Evolutionary conservation across 1,284 basidiomycete genomes (phyloP).

Genomic region (Cryptococcus sp.): DNA sequence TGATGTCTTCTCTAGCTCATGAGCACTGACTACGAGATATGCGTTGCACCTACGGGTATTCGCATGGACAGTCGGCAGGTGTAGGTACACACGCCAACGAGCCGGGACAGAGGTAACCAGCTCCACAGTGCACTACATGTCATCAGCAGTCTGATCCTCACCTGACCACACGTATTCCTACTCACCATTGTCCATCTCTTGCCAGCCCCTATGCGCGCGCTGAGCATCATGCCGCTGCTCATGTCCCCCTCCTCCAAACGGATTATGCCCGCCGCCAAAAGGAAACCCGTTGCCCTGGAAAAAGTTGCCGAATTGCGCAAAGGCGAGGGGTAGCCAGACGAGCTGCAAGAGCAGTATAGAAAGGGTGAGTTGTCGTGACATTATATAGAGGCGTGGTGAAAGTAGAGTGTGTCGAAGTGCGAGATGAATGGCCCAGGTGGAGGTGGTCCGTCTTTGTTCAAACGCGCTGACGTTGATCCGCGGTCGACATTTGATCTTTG

Average conservation of each 20-base stretch:
- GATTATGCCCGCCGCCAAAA: constrained; percentile 12
- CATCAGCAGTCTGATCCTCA: neutral
- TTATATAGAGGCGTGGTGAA: neutral
- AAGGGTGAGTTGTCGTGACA: neutral
- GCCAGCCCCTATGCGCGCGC: constrained; percentile 39
- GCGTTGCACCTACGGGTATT: constrained; percentile 31
- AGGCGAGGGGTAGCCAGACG: constrained; percentile 3
- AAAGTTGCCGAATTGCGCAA: constrained; percentile 41
- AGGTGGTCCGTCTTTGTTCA: constrained; percentile 3
- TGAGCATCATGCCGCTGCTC: constrained; percentile 14
- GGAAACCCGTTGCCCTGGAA: constrained; percentile 37
- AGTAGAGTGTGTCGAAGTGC: no score
- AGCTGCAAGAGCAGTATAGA: neutral
- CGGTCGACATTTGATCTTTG: no score
- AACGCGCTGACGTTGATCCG: neutral
- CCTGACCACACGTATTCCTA: neutral
- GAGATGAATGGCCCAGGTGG: neutral
- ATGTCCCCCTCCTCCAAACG: constrained; percentile 19
- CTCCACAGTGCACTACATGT: constrained; percentile 35
- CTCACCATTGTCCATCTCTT: constrained; percentile 18
- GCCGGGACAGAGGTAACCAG: constrained; percentile 42
- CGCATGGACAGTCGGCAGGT: constrained; percentile 44
- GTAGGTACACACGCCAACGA: constrained; percentile 42
- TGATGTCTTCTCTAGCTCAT: constrained; percentile 35
- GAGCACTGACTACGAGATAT: neutral